Evolutionary conservation across 2,329 filamentous ascomycete species (phyloP), one percentile per base, ranked within the genome.

Genomic region (Passalora sequoiae): DNA sequence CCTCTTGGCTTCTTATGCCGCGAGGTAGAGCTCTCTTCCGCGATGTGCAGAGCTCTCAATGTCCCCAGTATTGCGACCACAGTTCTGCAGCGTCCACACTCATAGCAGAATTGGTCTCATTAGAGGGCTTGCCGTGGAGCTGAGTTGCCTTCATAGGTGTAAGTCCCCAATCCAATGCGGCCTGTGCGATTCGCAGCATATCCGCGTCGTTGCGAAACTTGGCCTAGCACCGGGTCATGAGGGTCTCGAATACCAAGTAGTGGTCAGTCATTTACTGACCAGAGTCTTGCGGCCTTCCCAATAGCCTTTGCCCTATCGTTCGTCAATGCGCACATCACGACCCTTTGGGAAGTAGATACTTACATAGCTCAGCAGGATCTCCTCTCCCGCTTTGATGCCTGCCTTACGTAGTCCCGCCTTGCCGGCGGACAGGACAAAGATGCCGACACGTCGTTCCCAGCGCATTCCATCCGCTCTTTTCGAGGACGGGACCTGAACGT

Each of bases 331-430:
- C 17, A 6, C 17, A 27, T 27, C 4, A 4, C 15, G 10, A 16
- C 15, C 27, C 4, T 20, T 12, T 13, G n/a, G 16, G 10, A 31
- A 10, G 4, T 12, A 6, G 16, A 3, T 1, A 31, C 38, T 30
- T 19, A 40, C 74, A 54, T 77, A 77, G 51, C 66, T 73, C n/a
- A 77, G 65, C 20, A 75, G 60, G 31, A 77, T 69, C 58, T 77
- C 74, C 44, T 73, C 64, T 2, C 71, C 72, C 44, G 66, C 70
- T 16, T 53, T 57, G 31, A 77, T 70, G 1, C 73, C 73, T 16
- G 64, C 66, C 25, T 66, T 63, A 43, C 67, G 63, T 51, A 70
- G 70, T 13, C 69, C 70, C 42, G 67, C 71, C 57, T 72, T 75
- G 6, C 73, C 71, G 9, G 66, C 66, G 16, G 62, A 64, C 33